These are phyloP conservation scores for Vitellaria paradoxa DNA, from an alignment of 179 eudicot species.

Conservation along the genomic window DNA sequence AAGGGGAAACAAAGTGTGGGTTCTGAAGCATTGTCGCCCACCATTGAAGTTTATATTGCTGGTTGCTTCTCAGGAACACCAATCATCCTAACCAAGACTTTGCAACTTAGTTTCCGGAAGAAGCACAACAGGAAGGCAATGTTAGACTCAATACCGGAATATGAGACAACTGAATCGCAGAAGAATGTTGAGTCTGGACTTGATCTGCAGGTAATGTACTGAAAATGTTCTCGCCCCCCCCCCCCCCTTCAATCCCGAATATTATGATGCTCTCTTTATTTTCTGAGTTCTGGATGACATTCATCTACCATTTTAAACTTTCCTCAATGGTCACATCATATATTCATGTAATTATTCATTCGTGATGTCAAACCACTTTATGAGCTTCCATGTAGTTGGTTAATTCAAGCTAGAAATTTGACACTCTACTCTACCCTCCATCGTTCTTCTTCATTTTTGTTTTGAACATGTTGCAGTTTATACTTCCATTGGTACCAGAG, in stretches of 20 bases:
- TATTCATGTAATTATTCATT: too few relatives aligned
- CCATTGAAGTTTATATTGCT: constrained; percentile 75
- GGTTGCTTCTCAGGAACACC: constrained; percentile 75
- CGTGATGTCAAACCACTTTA: too few relatives aligned
- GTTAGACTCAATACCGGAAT: constrained; percentile 71
- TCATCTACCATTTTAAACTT: neutral
- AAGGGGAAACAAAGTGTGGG: constrained; percentile 39
- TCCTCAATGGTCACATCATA: too few relatives aligned
- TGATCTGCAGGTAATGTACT: constrained; percentile 41
- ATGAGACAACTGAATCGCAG: constrained; percentile 31
- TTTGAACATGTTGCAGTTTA: neutral
- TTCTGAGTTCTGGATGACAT: neutral
- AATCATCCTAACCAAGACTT: constrained; percentile 63
- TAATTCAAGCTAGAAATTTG: neutral
- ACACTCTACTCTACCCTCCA: neutral
- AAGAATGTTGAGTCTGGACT: constrained; percentile 28
- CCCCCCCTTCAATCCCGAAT: too few relatives aligned
- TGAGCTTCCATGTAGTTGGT: neutral
- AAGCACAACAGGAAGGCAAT: constrained; percentile 49
- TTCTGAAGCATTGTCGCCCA: constrained; percentile 32
- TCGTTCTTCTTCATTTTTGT: neutral
- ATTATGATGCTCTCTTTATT: neutral
- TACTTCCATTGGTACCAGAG: neutral
- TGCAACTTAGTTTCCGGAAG: constrained; percentile 53
- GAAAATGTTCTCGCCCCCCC: too few relatives aligned